Conservation (phyloP, 75 land plant species). For the Isoetes taiwanensis region DNA sequence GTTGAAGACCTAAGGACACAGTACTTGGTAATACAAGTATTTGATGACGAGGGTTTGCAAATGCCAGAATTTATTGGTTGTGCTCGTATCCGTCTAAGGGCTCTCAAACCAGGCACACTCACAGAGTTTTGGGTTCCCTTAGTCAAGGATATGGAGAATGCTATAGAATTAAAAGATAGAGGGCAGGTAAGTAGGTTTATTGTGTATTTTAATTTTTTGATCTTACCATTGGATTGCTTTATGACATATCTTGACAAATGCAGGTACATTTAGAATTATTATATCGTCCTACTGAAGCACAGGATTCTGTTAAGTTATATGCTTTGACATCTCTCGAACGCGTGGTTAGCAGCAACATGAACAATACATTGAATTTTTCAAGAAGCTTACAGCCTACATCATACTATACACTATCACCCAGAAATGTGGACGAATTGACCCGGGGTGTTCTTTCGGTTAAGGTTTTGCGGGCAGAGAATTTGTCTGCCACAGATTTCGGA, state of each 20-base stretch:
- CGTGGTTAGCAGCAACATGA: slow-evolving; percentile 32
- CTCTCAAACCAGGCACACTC: slow-evolving; percentile 51
- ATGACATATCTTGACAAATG: not conserved
- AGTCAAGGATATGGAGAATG: slow-evolving; percentile 55
- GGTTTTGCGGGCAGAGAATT: slow-evolving; percentile 68
- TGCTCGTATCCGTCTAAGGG: slow-evolving; percentile 40
- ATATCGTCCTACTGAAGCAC: slow-evolving; percentile 36
- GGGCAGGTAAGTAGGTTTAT: slow-evolving; percentile 43
- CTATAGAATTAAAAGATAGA: slow-evolving; percentile 41
- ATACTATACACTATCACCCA: slow-evolving; percentile 19
- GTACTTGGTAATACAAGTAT: slow-evolving; percentile 48
- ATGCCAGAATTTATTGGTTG: slow-evolving; percentile 66
- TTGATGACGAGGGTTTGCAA: slow-evolving; percentile 73
- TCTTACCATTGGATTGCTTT: not conserved
- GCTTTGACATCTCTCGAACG: slow-evolving; percentile 63
- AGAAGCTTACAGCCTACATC: slow-evolving; percentile 2
- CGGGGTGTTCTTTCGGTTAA: slow-evolving; percentile 87
- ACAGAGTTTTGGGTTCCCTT: slow-evolving; percentile 69
- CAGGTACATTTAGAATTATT: slow-evolving; percentile 84
- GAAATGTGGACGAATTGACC: slow-evolving; percentile 40
- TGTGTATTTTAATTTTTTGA: not conserved
- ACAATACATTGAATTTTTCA: slow-evolving; percentile 17
- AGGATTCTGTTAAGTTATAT: slow-evolving; percentile 17
- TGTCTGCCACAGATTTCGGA: slow-evolving; percentile 47
- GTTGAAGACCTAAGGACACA: slow-evolving; percentile 78